Conservation (phyloP, 2,329 filamentous ascomycete genomes). For the Neodidymelliopsis sp. region DNA sequence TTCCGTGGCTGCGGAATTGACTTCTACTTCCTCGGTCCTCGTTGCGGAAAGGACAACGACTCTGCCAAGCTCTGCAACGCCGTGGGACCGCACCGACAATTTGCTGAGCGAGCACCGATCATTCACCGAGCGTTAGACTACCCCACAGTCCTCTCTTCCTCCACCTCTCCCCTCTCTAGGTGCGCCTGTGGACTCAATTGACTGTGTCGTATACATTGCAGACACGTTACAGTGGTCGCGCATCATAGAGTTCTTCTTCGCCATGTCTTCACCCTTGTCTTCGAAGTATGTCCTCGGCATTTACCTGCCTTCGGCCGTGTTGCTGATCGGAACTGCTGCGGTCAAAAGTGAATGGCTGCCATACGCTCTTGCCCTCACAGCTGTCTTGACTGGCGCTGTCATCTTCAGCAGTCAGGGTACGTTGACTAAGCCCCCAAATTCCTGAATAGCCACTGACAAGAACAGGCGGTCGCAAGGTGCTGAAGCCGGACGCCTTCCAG, state of each 20-base stretch:
- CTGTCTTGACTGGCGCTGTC: conserved; percentile 59
- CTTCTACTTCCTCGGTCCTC: conserved; percentile 5
- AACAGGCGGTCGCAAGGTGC: conserved; percentile 74
- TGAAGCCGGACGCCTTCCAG: conserved; percentile 89
- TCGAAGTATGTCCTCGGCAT: conserved; percentile 73
- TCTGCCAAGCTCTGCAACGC: conserved; percentile 19
- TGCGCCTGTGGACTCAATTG: conserved; percentile 7
- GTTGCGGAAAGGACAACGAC: conserved; percentile 9
- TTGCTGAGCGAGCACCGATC: conserved; percentile 15
- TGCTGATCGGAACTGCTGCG: conserved; percentile 78
- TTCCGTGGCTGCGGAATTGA: conserved; percentile 8
- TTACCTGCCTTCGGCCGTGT: conserved; percentile 79
- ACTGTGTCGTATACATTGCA: neutral
- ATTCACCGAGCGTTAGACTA: conserved; percentile 10
- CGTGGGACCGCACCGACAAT: too few relatives aligned
- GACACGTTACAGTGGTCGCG: neutral
- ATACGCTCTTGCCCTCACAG: conserved; percentile 72
- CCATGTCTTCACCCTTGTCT: conserved; percentile 26
- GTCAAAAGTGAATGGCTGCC: conserved; percentile 75
- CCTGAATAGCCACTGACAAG: neutral
- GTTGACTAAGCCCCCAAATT: neutral
- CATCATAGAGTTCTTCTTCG: neutral
- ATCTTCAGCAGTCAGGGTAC: conserved; percentile 14
- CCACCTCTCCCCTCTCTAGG: neutral
- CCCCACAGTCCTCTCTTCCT: conserved; percentile 7